Percentiles rank a stretch among this genome's conserved stretches.
Conservation (phyloP, 208 protist genomes). For the Leishmania braziliensis region DNA sequence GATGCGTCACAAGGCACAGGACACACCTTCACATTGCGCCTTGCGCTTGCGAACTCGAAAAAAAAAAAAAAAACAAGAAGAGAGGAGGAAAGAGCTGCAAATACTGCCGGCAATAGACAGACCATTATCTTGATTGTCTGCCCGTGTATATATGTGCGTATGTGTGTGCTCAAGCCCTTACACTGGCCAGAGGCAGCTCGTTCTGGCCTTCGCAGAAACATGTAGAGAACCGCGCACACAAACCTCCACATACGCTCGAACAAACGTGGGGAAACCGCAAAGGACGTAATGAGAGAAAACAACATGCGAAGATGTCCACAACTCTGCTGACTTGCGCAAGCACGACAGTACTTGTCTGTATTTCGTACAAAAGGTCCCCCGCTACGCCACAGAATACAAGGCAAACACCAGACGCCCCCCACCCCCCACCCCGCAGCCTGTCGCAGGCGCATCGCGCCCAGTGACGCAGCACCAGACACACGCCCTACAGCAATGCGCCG, state of each 20-base stretch:
- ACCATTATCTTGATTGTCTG: neutral
- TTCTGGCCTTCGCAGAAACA: neutral
- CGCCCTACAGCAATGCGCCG: neutral
- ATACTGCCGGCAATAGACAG: no score
- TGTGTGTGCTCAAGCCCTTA: neutral
- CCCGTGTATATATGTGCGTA: neutral
- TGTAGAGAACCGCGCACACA: neutral
- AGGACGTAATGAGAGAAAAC: neutral
- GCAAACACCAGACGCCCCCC: neutral
- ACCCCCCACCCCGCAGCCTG: neutral
- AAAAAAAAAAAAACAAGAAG: neutral
- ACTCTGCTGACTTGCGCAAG: no score
- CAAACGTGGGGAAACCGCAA: neutral
- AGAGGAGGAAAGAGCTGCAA: neutral
- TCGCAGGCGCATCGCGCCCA: neutral
- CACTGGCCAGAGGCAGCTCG: neutral
- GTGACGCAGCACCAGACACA: neutral
- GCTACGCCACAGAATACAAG: neutral
- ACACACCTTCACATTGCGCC: neutral
- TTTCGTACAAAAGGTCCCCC: no score
- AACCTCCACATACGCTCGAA: neutral
- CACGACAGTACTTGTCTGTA: no score
- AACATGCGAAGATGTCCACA: neutral
- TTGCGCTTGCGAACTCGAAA: neutral
- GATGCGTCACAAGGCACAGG: neutral